Evolutionary conservation across 345 rosid genomes (phyloP), one percentile per base, ranked within the genome.

Genomic region (Isatis tinctoria): DNA sequence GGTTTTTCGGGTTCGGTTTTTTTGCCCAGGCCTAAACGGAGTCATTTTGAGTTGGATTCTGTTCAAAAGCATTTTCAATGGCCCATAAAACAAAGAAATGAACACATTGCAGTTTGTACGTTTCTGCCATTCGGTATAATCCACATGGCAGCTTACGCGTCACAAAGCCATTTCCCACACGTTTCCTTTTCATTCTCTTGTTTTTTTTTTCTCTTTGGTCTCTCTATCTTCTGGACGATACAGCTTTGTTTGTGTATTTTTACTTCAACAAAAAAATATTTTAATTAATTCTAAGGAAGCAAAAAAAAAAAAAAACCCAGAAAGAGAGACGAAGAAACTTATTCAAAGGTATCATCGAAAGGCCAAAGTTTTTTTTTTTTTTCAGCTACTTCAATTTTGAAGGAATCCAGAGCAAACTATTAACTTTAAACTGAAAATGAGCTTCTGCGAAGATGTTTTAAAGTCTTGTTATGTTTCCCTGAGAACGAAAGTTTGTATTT

Each of bases 61-160:
- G 9, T 40, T 54, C 45, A 56, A 47, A 47, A 66, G 44, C 60
- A 74, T 47, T 65, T 73, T 58, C 18, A 0, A 48, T 66, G 67
- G 47, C 64, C 11, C 47, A 41, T 28, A 2, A 22, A 56, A 44
- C 3, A 54, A 43, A 12, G 3, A 62, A 20, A 43, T 10, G 1
- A 44, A 43, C 10, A 33, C 2, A 65, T n/a, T 6, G 12, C 57
- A 24, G 1, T 54, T 12, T 33, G 27, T 58, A 65, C 7, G 12
- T 56, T 11, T 45, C 24, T 58, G 39, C 70, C 56, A 32, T 1
- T 74, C 4, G 27, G 4, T 14, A n/a, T 6, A 8, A 0, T 27
- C 74, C 85, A 87, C 85, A 87, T 92, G 92, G 74, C 82, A 16
- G 10, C 78, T 26, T 74, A 28, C 59, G 70, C 62, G 82, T 74